phyloP scores from a whole-genome alignment of 2,329 filamentous ascomycete species.

The Curvularia spicifera region DNA sequence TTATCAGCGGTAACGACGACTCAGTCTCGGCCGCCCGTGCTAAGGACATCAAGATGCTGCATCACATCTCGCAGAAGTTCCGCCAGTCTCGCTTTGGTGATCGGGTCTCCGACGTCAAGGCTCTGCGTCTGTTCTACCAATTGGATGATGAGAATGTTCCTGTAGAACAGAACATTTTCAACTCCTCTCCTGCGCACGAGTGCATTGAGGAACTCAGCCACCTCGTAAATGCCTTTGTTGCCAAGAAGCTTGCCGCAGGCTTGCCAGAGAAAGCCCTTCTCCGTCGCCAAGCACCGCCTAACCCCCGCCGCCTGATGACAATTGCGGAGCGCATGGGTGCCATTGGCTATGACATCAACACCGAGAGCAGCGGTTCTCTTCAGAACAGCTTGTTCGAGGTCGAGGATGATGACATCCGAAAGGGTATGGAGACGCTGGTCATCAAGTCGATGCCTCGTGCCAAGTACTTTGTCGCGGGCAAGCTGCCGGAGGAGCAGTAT shows the following conservation, averaged over 20 bases:
- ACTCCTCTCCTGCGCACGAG: constrained; percentile 86
- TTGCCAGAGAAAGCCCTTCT: constrained; percentile 92
- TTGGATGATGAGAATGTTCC: constrained; percentile 98
- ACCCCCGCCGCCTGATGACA: constrained; percentile 83
- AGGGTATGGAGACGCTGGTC: constrained; percentile 96
- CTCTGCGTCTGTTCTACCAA: constrained; percentile 88
- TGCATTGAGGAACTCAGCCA: constrained; percentile 94
- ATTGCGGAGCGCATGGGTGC: constrained; percentile 93
- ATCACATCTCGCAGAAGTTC: constrained; percentile 85
- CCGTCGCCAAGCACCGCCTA: constrained; percentile 83
- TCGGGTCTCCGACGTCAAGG: constrained; percentile 77
- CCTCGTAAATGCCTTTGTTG: constrained; percentile 89
- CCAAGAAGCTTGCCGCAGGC: constrained; percentile 77
- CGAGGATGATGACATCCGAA: constrained; percentile 84
- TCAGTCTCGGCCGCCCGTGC: constrained; percentile 69
- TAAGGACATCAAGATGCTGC: constrained; percentile 81
- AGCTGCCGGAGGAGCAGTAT: constrained; percentile 76
- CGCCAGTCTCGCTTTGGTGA: constrained; percentile 85
- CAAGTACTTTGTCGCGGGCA: constrained; percentile 90
- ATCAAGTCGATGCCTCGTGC: constrained; percentile 95
- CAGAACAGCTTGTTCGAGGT: constrained; percentile 96
- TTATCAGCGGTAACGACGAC: constrained; percentile 72
- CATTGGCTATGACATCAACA: constrained; percentile 88
- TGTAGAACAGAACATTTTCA: constrained; percentile 94
- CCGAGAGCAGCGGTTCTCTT: constrained; percentile 84